Percentiles rank a stretch among this genome's conserved stretches.
Evolutionary conservation across 2,329 filamentous ascomycete species (phyloP).

Genomic region (Alternaria ventricosa): DNA sequence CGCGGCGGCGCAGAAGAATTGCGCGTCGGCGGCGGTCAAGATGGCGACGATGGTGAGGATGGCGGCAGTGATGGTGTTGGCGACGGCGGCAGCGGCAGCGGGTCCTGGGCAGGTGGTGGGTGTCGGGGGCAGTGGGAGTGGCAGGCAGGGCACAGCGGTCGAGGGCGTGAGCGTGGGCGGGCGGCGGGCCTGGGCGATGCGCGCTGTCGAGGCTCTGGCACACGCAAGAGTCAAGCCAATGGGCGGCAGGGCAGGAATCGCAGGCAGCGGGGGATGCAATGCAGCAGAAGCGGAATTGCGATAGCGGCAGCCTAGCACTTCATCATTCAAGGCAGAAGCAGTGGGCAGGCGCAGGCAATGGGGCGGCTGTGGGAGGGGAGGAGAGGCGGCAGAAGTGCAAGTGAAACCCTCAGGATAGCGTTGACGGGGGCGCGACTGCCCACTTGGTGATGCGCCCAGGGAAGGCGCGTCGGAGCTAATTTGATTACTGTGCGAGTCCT

Average conservation of each 20-base stretch:
- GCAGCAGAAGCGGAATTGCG: neutral
- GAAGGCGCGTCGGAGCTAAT: conserved; percentile 28
- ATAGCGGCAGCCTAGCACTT: neutral
- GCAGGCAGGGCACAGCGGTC: conserved; percentile 34
- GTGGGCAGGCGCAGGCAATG: conserved; percentile 7
- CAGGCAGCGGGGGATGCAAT: conserved; percentile 1
- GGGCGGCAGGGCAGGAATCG: conserved; percentile 21
- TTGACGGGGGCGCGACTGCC: conserved; percentile 12
- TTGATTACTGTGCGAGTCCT: conserved; percentile 24
- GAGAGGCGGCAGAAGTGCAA: neutral
- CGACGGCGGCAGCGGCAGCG: conserved; percentile 3
- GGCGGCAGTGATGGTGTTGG: neutral
- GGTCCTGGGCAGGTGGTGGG: conserved; percentile 29
- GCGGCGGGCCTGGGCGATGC: conserved; percentile 21
- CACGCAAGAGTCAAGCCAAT: conserved; percentile 11
- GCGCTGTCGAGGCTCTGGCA: conserved; percentile 18
- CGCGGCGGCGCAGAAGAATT: conserved; percentile 8
- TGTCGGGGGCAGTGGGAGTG: conserved; percentile 35
- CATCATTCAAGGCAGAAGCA: neutral
- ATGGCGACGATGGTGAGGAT: neutral
- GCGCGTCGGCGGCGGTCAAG: neutral
- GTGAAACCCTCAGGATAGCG: conserved; percentile 2
- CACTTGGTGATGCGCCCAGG: conserved; percentile 8
- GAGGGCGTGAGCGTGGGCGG: conserved; percentile 25
- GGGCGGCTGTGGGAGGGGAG: conserved; percentile 1